Evolutionary conservation across 768 basidiomycete species (phyloP), one percentile per base, ranked within the genome.

Genomic region (Pisolithus orientalis): DNA sequence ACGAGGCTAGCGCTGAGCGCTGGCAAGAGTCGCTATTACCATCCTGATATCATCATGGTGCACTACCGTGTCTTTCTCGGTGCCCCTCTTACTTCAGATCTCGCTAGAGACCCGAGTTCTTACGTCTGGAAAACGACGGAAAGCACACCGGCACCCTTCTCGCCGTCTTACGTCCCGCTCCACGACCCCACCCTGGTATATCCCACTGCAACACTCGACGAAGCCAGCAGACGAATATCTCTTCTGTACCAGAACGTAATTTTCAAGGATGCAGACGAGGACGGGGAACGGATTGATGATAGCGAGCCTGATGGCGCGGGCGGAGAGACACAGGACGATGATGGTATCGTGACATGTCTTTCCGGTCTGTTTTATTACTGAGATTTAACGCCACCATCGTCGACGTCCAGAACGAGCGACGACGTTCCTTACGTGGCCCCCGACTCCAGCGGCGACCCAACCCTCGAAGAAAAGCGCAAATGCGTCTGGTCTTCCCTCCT

Each of bases 181-280:
- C 57, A 65, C 48, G 51, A 60, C 7, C 29, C 39, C 28, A 53
- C 72, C 4, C 52, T 69, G 4, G 44, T 57, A 42, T 69, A 81
- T n/a, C 80, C 77, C 5, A 70, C 75, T 10, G 76, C 77, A 17
- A 83, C 82, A 0, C 62, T 87, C 39, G 83, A 85, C 57, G 83
- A 78, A 4, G 86, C 84, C 7, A 85, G 78, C 61, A 73, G 73
- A n/a, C 74, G 84, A 38, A 82, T 91, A 40, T 90, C 88, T 0
- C 52, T 78, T 47, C 65, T 88, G 24, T 90, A 90, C 59, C 72
- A 82, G 60, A 86, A 87, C 50, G 74, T 83, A 28, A 85, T 87
- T n/a, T 89, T 89, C 55, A 70, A 76, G 42, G 76, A 80, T 14
- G 54, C 62, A 14, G 65, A 68, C 2, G 74, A 71, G 6, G 73